These are phyloP conservation scores for Gnetum montanum DNA, from an alignment of 75 land plant genomes.

Conservation along the genomic window DNA sequence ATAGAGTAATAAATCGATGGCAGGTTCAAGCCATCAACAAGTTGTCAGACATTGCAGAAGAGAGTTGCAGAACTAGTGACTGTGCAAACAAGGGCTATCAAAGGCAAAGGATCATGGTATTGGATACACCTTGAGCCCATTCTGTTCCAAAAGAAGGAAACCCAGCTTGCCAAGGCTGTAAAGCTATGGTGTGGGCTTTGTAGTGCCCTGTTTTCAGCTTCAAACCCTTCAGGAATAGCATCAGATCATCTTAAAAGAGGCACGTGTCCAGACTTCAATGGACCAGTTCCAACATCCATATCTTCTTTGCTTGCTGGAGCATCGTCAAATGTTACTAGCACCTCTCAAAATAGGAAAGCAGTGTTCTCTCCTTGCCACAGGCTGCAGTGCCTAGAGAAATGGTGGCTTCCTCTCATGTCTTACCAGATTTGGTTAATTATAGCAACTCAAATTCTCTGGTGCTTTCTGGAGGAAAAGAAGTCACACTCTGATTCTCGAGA, in stretches of 20 bases:
- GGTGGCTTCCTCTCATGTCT: constrained; percentile 3
- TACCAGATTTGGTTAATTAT: constrained; percentile 1
- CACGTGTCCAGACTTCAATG: constrained; percentile 68
- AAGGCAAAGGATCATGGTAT: constrained; percentile 92
- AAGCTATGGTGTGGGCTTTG: constrained; percentile 77
- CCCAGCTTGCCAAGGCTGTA: constrained; percentile 66
- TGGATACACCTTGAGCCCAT: constrained; percentile 79
- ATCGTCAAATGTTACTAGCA: not conserved
- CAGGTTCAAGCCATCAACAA: constrained; percentile 7
- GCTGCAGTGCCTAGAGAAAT: constrained; percentile 2
- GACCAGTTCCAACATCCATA: constrained; percentile 33
- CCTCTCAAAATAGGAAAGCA: constrained; percentile 13
- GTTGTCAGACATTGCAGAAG: constrained; percentile 53
- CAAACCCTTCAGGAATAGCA: constrained; percentile 86
- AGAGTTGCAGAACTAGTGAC: constrained; percentile 64
- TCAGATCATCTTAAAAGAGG: constrained; percentile 94
- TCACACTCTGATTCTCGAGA: too few species aligned
- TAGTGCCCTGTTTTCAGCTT: constrained; percentile 76
- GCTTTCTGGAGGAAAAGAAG: constrained; percentile 84
- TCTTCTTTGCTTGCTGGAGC: constrained; percentile 16
- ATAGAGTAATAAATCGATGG: constrained; percentile 9
- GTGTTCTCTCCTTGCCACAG: constrained; percentile 5
- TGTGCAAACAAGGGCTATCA: constrained; percentile 73
- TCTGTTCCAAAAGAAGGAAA: constrained; percentile 45
- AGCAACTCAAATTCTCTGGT: constrained; percentile 12